A percentile compares a stretch with the other conserved stretches of the same genome.
These are phyloP conservation scores for Apocynum venetum DNA, from an alignment of 257 asterid species.

Conservation along the genomic window DNA sequence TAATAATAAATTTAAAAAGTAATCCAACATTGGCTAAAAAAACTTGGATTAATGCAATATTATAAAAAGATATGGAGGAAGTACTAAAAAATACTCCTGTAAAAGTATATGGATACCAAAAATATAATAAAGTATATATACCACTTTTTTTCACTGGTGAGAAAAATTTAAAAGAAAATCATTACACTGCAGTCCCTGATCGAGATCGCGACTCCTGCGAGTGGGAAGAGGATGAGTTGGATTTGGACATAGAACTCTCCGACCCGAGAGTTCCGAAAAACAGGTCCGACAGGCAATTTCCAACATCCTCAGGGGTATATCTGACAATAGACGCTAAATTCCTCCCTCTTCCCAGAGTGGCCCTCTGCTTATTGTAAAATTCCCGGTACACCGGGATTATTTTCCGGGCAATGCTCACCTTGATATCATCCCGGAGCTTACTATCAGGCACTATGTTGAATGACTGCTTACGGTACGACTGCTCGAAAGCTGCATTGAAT, in stretches of 20 bases:
- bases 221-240: constrained; percentile 34
- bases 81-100: too few species aligned
- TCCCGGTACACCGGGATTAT: constrained; percentile 48
- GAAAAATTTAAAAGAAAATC: background rate
- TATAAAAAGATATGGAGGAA: too few species aligned
- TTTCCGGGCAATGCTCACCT: constrained; percentile 42
- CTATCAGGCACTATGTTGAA: constrained; percentile 50
- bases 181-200: background rate
- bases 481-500: constrained; percentile 58
- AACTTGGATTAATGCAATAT: too few species aligned
- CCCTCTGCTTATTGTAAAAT: constrained; percentile 40
- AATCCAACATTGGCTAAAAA: too few species aligned
- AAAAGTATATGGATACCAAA: background rate
- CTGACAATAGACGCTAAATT: constrained; percentile 36
- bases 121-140: background rate
- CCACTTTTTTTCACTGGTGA: background rate
- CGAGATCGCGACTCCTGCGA: constrained; percentile 5
- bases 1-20: too few species aligned
- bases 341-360: constrained; percentile 32
- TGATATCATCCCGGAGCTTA: constrained; percentile 58
- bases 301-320: constrained; percentile 72
- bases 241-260: constrained; percentile 34
- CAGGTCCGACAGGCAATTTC: constrained; percentile 52
- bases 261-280: constrained; percentile 40
- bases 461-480: constrained; percentile 57